Evolutionary conservation across 2,329 filamentous ascomycete species (phyloP), one percentile per base, ranked within the genome.

Genomic region (Lithohypha guttulata): DNA sequence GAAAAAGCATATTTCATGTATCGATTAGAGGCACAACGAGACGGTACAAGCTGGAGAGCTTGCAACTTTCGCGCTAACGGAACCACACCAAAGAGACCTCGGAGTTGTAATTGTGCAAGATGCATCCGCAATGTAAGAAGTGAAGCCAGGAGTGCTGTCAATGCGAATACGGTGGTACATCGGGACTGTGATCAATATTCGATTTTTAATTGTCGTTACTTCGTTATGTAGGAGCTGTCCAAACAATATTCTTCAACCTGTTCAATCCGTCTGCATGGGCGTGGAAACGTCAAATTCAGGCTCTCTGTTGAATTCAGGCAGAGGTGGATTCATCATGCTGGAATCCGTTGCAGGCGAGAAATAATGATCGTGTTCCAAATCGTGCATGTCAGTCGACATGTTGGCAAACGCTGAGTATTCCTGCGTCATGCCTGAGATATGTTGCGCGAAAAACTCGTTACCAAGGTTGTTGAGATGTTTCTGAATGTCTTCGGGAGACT

Each of bases 221-320:
- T n/a, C n/a, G n/a, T n/a, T n/a, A n/a, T n/a, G n/a, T n/a, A n/a
- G n/a, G n/a, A n/a, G n/a, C n/a, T n/a, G n/a, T n/a, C n/a, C n/a
- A n/a, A n/a, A n/a, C n/a, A n/a, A n/a, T n/a, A n/a, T n/a, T n/a
- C n/a, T n/a, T n/a, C n/a, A n/a, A n/a, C n/a, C 10, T 22, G 26
- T 23, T 50, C 47, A 51, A 29, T 51, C 49, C 11, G 41, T 42
- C 15, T 45, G 43, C 41, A 49, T 41, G 15, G 49, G 46, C 21
- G 48, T 50, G 14, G 44, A 44, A 6, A 50, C 48, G 21, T 52
- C 49, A 26, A 52, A 52, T 2, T 52, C 49, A n/a, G 48, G 46
- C 13, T 42, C 34, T 17, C 46, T 40, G 19, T 49, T 39, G 30
- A 52, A 52, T 21, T 52, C 49, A 30, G 49, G 49, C 13, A 52